Conservation (phyloP, 164 flowering plant species). For the Macadamia integrifolia region DNA sequence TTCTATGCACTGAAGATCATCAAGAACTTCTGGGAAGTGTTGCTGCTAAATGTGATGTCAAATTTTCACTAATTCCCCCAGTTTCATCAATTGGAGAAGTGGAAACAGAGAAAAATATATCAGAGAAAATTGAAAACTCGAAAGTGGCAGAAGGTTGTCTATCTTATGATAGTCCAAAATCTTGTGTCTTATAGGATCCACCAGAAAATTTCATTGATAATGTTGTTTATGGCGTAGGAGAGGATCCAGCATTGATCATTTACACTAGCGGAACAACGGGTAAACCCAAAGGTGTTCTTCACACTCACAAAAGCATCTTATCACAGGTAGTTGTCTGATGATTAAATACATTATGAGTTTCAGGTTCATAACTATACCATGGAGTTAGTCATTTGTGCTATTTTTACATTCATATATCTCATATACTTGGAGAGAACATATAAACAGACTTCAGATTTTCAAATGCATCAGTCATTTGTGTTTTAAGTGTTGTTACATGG, state of each 20-base stretch:
- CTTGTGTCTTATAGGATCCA: neutral
- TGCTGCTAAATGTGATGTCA: constrained; percentile 66
- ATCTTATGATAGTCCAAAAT: neutral
- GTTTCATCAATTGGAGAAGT: constrained; percentile 17
- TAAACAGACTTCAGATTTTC: too few species aligned
- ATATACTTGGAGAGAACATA: too few species aligned
- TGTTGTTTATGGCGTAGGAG: constrained; percentile 35
- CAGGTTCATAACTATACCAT: too few species aligned
- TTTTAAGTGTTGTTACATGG: too few species aligned
- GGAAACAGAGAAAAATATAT: constrained; percentile 19
- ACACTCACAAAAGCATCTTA: constrained; percentile 73
- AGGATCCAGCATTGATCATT: constrained; percentile 72
- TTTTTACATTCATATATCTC: too few species aligned
- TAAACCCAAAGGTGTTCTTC: constrained; percentile 99
- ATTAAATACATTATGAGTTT: neutral
- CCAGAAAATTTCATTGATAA: constrained; percentile 1
- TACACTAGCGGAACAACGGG: constrained; percentile 99
- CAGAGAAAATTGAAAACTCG: constrained; percentile 22
- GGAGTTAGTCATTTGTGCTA: too few species aligned
- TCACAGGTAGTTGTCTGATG: constrained; percentile 59
- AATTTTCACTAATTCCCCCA: constrained; percentile 58
- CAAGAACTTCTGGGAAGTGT: constrained; percentile 63
- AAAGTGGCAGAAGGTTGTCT: constrained; percentile 35
- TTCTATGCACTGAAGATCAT: constrained; percentile 83
- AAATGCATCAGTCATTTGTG: too few species aligned